Evolutionary conservation across 2,329 filamentous ascomycete species (phyloP).

Genomic region (Phialocephala sp.): DNA sequence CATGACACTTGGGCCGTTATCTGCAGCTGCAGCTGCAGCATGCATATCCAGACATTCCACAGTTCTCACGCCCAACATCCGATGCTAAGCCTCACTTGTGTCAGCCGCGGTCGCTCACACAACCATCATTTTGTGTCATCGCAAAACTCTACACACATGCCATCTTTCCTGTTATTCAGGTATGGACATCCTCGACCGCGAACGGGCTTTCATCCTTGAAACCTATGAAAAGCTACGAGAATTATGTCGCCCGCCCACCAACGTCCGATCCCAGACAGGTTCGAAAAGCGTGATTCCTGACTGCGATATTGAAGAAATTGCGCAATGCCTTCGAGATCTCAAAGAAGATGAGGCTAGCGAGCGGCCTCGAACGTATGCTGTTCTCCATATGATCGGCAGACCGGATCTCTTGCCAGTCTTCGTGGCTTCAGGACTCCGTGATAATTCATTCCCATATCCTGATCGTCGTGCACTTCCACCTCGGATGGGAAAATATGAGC

Average conservation of each 20-base stretch:
- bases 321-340: conserved; percentile 17
- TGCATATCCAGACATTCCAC: not conserved
- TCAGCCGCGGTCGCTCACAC: not conserved
- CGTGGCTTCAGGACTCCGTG: conserved; percentile 13
- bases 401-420: conserved; percentile 14
- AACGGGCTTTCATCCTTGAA: not conserved
- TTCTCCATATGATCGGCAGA: conserved; percentile 19
- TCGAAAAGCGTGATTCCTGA: conserved; percentile 11
- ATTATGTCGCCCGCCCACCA: not conserved
- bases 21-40: not conserved
- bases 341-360: conserved; percentile 12
- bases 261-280: not conserved
- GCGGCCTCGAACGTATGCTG: conserved; percentile 16
- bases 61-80: not conserved
- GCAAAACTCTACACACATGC: not conserved
- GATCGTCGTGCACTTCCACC: conserved; percentile 19
- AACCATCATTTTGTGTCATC: not conserved
- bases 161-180: not conserved
- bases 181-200: not conserved
- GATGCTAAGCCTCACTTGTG: conserved; percentile 1
- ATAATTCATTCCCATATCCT: conserved; percentile 20
- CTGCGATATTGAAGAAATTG: conserved; percentile 12
- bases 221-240: not conserved
- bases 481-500: conserved; percentile 9
- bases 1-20: not conserved